Evolutionary conservation across 352 stramenopile species (phyloP).

Genomic region (Lagenidium giganteum): DNA sequence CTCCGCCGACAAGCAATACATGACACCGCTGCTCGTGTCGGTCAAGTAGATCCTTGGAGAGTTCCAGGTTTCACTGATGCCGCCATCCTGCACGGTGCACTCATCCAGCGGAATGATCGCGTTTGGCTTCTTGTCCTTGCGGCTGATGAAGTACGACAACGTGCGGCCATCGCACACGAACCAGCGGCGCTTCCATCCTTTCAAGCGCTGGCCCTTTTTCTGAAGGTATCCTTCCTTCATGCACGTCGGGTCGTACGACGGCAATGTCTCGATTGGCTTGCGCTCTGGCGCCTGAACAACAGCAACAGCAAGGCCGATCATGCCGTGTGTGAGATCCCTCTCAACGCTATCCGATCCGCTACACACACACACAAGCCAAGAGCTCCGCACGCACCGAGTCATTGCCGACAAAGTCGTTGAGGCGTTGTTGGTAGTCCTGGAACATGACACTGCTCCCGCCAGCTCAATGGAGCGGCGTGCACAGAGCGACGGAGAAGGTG

Average conservation of each 20-base stretch:
- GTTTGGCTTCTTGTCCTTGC: slow-evolving; percentile 78
- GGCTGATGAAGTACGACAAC: slow-evolving; percentile 79
- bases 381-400: slow-evolving; percentile 28
- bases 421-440: slow-evolving; percentile 72
- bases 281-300: slow-evolving; percentile 43
- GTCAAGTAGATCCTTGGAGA: slow-evolving; percentile 83
- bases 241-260: slow-evolving; percentile 47
- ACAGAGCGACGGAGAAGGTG: too few relatives aligned
- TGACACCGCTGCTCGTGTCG: slow-evolving; percentile 60
- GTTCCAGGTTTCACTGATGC: slow-evolving; percentile 82
- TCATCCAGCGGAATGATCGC: slow-evolving; percentile 75
- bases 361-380: not conserved
- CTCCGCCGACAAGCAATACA: slow-evolving; percentile 80
- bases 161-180: slow-evolving; percentile 82
- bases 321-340: too few relatives aligned
- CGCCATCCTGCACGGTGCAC: slow-evolving; percentile 77
- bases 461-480: too few relatives aligned
- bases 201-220: slow-evolving; percentile 81
- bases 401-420: slow-evolving; percentile 74
- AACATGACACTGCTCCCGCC: too few relatives aligned
- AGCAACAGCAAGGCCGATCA: slow-evolving; percentile 3
- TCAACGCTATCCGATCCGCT: not conserved
- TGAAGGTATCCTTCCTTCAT: slow-evolving; percentile 84
- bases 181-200: slow-evolving; percentile 81
- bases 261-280: slow-evolving; percentile 42